Evolutionary conservation across 805 yeast genomes (phyloP).

Genomic region (Myxozyma neglecta): DNA sequence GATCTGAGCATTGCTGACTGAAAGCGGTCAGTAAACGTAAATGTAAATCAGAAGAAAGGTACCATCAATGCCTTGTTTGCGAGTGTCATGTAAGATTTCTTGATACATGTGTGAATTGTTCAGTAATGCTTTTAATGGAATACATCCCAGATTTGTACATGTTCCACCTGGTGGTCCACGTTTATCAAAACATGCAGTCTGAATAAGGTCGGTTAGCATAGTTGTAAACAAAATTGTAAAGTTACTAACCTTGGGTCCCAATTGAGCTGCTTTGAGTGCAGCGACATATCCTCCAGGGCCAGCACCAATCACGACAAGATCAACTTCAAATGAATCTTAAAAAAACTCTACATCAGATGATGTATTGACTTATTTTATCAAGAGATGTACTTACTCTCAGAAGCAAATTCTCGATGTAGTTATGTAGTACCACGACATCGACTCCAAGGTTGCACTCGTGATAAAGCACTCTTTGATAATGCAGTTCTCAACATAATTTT

Average conservation of each 20-base stretch:
- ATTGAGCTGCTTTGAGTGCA: constrained; percentile 97
- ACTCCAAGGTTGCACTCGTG: no score
- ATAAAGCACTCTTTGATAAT: no score
- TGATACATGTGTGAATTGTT: constrained; percentile 95
- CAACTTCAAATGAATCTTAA: constrained; percentile 47
- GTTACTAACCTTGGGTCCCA: constrained; percentile 61
- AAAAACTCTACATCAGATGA: background rate
- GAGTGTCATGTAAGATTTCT: constrained; percentile 80
- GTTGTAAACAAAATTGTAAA: background rate
- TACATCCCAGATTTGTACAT: constrained; percentile 97
- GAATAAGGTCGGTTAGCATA: background rate
- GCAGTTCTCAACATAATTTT: no score
- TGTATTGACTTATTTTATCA: background rate
- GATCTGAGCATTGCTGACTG: constrained; percentile 60
- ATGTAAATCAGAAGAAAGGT: background rate
- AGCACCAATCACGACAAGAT: constrained; percentile 94
- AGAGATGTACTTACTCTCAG: constrained; percentile 17
- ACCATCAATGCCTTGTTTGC: constrained; percentile 86
- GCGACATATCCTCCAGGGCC: constrained; percentile 99
- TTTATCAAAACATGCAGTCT: constrained; percentile 93
- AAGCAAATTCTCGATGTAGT: constrained; percentile 25
- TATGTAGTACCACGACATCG: background rate
- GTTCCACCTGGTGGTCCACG: constrained; percentile 98
- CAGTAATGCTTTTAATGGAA: constrained; percentile 92
- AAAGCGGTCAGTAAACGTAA: background rate